Evolutionary conservation across 345 rosid species (phyloP), one percentile per base, ranked within the genome.

Genomic region (Carallia brachiata): DNA sequence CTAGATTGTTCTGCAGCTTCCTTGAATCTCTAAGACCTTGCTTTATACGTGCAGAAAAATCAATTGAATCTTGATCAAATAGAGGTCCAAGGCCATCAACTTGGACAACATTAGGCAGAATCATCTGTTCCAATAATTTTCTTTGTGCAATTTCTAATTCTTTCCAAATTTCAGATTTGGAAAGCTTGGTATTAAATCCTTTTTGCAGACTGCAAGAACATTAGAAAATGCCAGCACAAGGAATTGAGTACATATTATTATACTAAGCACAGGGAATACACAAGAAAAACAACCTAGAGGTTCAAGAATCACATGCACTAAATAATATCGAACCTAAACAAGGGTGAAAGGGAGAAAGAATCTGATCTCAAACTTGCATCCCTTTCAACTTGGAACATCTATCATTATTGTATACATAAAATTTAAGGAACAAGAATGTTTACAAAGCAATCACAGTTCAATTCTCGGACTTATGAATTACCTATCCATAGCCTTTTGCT

Each of bases 71-170:
- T 69, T 79, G 83, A 76, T 83, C 70, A 71, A 84, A 82, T 64
- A 85, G 69, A 73, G 89, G 83, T 67, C 92, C 86, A 81, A 77
- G 60, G 78, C 85, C 90, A 78, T 89, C 92, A 74, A 78, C 78
- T 66, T 93, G 90, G 79, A 93, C 80, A 71, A 86, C 78, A 69
- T 75, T 73, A 50, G 96, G 96, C 77, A 93, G 82, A 83, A 90
- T 78, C 80, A 81, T 79, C 76, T 88, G 89, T 63, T 89, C 92
- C 82, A 90, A 81, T 69, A 86, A 87, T 76, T 85, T 85, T 80
- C 82, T 85, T 78, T 90, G 96, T 54, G 97, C 93, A 73, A 61
- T 75, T 77, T 82, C 80, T 76, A 93, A 78, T 72, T 89, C 96
- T 77, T 85, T 78, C 81, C 74, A 86, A 77, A 93, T 93, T 75